These are phyloP conservation scores for Elongisporangium prolatum DNA, from an alignment of 352 stramenopile species.

Conservation along the genomic window DNA sequence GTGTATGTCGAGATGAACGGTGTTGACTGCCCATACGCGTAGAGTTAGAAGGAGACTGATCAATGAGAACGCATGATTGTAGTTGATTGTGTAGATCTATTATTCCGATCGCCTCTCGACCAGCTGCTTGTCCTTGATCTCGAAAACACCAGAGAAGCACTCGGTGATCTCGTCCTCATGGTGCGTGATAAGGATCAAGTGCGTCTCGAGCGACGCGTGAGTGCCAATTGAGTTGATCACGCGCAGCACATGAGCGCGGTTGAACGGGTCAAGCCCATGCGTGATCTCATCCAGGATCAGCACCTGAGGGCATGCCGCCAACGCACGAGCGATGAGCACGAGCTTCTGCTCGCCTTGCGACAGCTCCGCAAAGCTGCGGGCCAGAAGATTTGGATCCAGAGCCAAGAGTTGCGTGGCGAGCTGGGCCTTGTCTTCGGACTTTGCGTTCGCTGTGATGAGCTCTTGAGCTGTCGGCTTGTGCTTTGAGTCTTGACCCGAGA, in stretches of 20 bases:
- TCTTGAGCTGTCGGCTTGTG: slow-evolving; percentile 16
- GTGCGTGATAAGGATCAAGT: slow-evolving; percentile 91
- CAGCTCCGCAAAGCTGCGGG: slow-evolving; percentile 57
- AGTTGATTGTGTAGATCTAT: slow-evolving; percentile 7
- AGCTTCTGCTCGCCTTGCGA: slow-evolving; percentile 93
- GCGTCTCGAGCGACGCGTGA: slow-evolving; percentile 25
- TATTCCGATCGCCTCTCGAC: slow-evolving; percentile 21
- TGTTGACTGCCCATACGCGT: slow-evolving; percentile 65
- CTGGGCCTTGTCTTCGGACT: slow-evolving; percentile 20
- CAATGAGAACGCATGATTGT: slow-evolving; percentile 2
- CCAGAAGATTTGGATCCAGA: slow-evolving; percentile 25
- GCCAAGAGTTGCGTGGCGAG: slow-evolving; percentile 31
- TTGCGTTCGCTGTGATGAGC: slow-evolving; percentile 41
- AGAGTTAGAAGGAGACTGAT: slow-evolving; percentile 7
- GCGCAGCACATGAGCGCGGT: slow-evolving; percentile 68
- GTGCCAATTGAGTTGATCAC: slow-evolving; percentile 77
- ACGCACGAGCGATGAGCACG: slow-evolving; percentile 77
- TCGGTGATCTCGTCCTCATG: slow-evolving; percentile 88
- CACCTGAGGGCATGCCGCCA: slow-evolving; percentile 69
- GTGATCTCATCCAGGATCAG: slow-evolving; percentile 91
- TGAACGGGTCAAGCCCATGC: slow-evolving; percentile 86
- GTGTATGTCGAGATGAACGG: slow-evolving; percentile 85
- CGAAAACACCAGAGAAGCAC: slow-evolving; percentile 77
- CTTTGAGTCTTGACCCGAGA: slow-evolving; percentile 12
- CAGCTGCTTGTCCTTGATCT: slow-evolving; percentile 69